Evolutionary conservation across 2,329 filamentous ascomycete species (phyloP).

Genomic region (Neofusicoccum kwambonambiense): DNA sequence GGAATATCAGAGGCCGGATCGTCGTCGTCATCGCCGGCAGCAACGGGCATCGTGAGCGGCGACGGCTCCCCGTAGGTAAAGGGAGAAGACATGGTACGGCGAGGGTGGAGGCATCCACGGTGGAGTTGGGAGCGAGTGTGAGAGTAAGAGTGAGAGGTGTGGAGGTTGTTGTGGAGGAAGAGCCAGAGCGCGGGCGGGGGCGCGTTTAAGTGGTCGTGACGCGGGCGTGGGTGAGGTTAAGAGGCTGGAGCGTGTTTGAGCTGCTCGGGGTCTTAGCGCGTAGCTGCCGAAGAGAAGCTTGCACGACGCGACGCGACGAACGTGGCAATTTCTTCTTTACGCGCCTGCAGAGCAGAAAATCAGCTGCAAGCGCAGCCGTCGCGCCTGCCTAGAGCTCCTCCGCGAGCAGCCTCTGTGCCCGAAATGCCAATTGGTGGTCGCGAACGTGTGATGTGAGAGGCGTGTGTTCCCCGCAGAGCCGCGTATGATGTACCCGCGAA

Average conservation of each 20-base stretch:
- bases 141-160: not conserved
- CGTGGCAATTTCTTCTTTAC: not conserved
- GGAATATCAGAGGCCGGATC: constrained; percentile 34
- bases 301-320: not conserved
- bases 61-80: constrained; percentile 27
- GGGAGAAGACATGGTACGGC: constrained; percentile 36
- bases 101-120: constrained; percentile 20
- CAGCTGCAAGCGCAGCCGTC: not conserved
- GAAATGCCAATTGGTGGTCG: not conserved
- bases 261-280: not conserved
- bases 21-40: constrained; percentile 27
- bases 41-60: constrained; percentile 25
- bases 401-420: not conserved
- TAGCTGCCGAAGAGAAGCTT: constrained; percentile 6
- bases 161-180: constrained; percentile 15
- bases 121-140: not conserved
- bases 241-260: constrained; percentile 15
- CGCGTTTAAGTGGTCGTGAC: constrained; percentile 13
- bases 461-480: not conserved
- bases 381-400: not conserved
- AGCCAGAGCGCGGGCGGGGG: constrained; percentile 1
- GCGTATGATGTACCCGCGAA: not conserved
- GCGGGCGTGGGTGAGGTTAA: not conserved
- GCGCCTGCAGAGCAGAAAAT: not conserved
- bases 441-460: not conserved